Evolutionary conservation across 2,329 filamentous ascomycete genomes (phyloP), one percentile per base, ranked within the genome.

Genomic region (Trichoderma citrinoviride): DNA sequence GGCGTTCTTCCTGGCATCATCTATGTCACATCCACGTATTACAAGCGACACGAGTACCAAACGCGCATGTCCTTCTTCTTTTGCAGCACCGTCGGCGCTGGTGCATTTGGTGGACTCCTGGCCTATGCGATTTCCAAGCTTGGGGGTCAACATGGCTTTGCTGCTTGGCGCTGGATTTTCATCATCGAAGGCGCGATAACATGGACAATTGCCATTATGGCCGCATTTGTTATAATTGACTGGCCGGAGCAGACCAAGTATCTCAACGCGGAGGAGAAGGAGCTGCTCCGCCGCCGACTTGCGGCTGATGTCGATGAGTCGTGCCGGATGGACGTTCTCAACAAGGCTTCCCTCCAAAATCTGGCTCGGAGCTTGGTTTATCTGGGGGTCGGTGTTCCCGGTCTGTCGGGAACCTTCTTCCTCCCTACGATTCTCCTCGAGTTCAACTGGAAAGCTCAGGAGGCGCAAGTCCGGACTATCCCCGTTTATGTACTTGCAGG

Each of bases 91-190:
- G 85, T 83, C 1, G 78, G 87, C 1, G 85, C 86, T 2, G 85
- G 86, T 52, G 85, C 86, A 1, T 88, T 88, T 67, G 85, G 87
- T 55, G 86, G 86, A 19, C 77, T 89, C 10, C 76, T 89, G 17
- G 86, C 86, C 3, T 82, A 82, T 37, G 86, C 80, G 23, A 83
- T 89, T 57, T 81, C 84, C 37, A 82, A 86, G 71, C 86, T 89
- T 82, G 76, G 85, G 3, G 74, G 76, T 27, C 82, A 85, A 14
- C 74, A 76, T 56, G 90, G 89, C 1, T 41, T 41, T 12, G 57
- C 44, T 8, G 44, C 57, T 41, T 94, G 91, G 91, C 81, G 85
- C 1, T 93, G 90, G 90, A 92, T 94, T 58, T 94, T 94, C 74
- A 90, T 93, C 65, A 78, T 92, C 3, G 88, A 90, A 73, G 84